These are phyloP conservation scores for Chlamydomonas eustigma DNA, from an alignment of 139 green algal genomes.

Conservation along the genomic window DNA sequence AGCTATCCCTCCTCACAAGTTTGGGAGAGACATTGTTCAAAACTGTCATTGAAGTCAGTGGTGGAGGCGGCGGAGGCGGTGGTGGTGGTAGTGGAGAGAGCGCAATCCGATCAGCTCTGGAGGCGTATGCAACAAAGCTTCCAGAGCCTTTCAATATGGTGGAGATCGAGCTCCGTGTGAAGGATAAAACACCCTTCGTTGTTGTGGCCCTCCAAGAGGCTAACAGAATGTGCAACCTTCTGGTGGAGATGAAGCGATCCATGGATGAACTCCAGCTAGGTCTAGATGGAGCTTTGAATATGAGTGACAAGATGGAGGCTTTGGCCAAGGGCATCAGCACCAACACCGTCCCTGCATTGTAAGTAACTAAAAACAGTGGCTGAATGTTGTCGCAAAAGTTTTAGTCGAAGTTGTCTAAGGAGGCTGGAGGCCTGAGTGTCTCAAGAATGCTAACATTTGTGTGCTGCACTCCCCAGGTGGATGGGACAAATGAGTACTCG, in stretches of 20 bases:
- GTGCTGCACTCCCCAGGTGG: conserved; percentile 29
- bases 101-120: conserved; percentile 50
- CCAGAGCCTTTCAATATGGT: conserved; percentile 78
- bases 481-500: conserved; percentile 78
- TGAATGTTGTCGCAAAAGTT: no score
- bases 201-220: conserved; percentile 79
- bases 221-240: conserved; percentile 71
- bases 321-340: conserved; percentile 61
- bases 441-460: background rate
- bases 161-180: conserved; percentile 74
- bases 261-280: conserved; percentile 85
- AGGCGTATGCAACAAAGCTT: conserved; percentile 61
- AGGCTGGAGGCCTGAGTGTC: conserved; percentile 23
- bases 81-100: conserved; percentile 46
- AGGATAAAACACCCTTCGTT: conserved; percentile 80
- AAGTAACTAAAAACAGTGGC: no score
- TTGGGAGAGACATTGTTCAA: conserved; percentile 81
- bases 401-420: no score
- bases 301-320: conserved; percentile 82
- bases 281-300: conserved; percentile 82
- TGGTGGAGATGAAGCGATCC: conserved; percentile 71
- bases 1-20: conserved; percentile 75
- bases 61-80: conserved; percentile 50
- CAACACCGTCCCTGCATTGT: conserved; percentile 61
- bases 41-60: conserved; percentile 70